Evolutionary conservation across 2,329 filamentous ascomycete species (phyloP), one percentile per base, ranked within the genome.

Genomic region (Pseudocercospora macadamiae): DNA sequence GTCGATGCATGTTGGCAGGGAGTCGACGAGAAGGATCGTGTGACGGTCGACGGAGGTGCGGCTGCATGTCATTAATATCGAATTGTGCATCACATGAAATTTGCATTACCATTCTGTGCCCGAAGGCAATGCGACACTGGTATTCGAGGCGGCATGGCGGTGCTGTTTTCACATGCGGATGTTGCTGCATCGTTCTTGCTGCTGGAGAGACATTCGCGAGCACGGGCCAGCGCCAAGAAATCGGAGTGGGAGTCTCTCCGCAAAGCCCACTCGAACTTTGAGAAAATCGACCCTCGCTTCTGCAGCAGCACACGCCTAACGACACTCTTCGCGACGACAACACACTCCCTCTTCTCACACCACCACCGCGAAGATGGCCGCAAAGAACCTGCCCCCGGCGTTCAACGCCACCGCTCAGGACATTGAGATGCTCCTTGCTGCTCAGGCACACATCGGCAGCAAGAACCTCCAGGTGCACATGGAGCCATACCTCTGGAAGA

Each of bases 381-480:
- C 93, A 79, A 86, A 87, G 75, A 96, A 97, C 84, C 89, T 97
- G 71, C 95, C 95, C 79, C 84, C 93, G 71, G 85, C 89, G 76
- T 96, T 99, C 89, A 95, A 96, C 86, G 91, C 95, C 77, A 97
- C 95, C 76, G 89, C 88, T 78, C 88, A 96, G 85, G 95, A 99
- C 85, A 96, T 99, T 83, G 95, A 99, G 90, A 95, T 93, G 90
- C 91, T 99, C 77, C 90, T 99, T 74, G 90, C 93, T 77, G 93
- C 96, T 76, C 93, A 97, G 84, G 87, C 85, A 83, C 96, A 99
- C 83, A 87, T 97, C 74, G 95, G 95, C 75, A 91, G 89, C 83
- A 97, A 97, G 91, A 99, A 99, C 88, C 81, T 99, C 75, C 95
- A 97, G 87, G 91, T 96, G 78, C 93, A 97, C 86, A 97, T 97